phyloP scores from a whole-genome alignment of 2,329 filamentous ascomycete species.

The Fusarium austroafricanum region DNA sequence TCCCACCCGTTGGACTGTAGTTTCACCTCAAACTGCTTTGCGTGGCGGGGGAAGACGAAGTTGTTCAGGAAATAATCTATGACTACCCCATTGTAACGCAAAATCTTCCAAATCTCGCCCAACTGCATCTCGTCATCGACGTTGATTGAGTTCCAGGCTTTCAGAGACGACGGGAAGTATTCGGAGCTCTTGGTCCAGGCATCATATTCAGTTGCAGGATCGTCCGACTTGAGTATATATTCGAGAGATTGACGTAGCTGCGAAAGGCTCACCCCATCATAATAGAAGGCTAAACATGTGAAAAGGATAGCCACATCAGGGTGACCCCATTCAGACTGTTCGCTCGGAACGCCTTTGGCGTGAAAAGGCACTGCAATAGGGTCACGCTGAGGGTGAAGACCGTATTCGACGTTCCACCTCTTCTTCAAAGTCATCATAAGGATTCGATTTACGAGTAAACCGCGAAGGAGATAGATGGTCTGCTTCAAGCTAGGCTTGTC shows the following conservation, averaged over 20 bases:
- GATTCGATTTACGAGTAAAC: slow-evolving; percentile 70
- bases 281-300: slow-evolving; percentile 76
- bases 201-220: slow-evolving; percentile 68
- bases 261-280: slow-evolving; percentile 62
- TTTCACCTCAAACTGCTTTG: slow-evolving; percentile 73
- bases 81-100: slow-evolving; percentile 62
- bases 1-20: slow-evolving; percentile 77
- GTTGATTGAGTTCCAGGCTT: slow-evolving; percentile 70
- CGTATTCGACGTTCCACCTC: slow-evolving; percentile 75
- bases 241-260: slow-evolving; percentile 65
- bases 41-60: slow-evolving; percentile 74
- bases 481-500: slow-evolving; percentile 41
- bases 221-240: slow-evolving; percentile 64
- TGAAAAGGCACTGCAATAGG: slow-evolving; percentile 68
- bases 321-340: slow-evolving; percentile 75
- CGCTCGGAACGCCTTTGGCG: slow-evolving; percentile 65
- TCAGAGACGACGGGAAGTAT: slow-evolving; percentile 61
- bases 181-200: slow-evolving; percentile 58
- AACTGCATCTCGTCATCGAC: slow-evolving; percentile 67
- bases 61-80: slow-evolving; percentile 73
- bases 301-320: slow-evolving; percentile 74
- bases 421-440: slow-evolving; percentile 70
- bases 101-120: slow-evolving; percentile 61
- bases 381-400: slow-evolving; percentile 65
- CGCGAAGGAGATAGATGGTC: slow-evolving; percentile 68